phyloP scores from a whole-genome alignment of 164 flowering plant species.

The Stephania yunnanensis region DNA sequence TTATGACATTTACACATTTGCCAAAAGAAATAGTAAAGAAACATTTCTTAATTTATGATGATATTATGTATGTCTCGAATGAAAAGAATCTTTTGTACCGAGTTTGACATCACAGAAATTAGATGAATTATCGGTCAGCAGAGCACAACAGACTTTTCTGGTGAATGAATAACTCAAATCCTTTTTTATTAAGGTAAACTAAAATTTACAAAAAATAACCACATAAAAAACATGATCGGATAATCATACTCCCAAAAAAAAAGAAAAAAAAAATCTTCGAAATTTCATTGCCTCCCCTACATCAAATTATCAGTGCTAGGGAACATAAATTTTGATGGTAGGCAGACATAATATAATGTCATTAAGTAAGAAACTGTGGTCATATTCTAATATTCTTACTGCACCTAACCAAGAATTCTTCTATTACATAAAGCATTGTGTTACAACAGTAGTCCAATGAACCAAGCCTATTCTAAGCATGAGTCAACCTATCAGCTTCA shows the following conservation, averaged over 20 bases:
- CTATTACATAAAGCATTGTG: no score
- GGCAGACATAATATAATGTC: no score
- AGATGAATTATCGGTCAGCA: not conserved
- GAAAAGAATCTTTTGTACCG: not conserved
- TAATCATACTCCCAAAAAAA: not conserved
- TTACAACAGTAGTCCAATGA: no score
- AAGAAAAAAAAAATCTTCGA: not conserved
- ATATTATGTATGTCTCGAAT: not conserved
- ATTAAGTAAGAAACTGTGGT: no score
- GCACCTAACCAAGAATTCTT: no score
- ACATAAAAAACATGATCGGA: not conserved
- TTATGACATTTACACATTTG: not conserved
- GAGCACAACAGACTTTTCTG: not conserved
- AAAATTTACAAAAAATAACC: not conserved
- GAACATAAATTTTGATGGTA: no score
- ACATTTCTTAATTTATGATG: not conserved
- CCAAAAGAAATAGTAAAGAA: not conserved
- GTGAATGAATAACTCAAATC: not conserved
- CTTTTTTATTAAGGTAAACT: not conserved
- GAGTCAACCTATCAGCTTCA: no score
- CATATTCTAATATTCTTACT: no score
- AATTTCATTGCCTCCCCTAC: not conserved
- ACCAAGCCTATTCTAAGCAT: no score
- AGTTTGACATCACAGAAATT: not conserved
- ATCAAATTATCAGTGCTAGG: not conserved